Evolutionary conservation across 1,284 basidiomycete species (phyloP), one percentile per base, ranked within the genome.

Genomic region (Cryptococcus deneoformans): DNA sequence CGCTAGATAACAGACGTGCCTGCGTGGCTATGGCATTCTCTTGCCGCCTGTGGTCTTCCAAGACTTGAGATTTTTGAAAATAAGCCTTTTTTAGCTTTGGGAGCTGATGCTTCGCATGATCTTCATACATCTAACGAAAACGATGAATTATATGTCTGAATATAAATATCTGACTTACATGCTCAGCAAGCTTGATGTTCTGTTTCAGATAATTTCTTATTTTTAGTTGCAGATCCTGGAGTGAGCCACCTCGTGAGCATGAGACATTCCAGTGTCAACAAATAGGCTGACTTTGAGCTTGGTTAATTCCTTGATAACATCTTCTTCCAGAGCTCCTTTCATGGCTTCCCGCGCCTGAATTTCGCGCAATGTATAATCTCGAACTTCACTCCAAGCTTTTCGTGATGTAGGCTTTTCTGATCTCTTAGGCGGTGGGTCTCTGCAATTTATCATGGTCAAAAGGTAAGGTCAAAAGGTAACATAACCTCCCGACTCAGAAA

Each of bases 121-220:
- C 90, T 36, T 83, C 82, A 76, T 93, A 91, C 16, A 86, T 84
- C 56, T 76, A 66, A 14, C 5, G 20, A 4, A 10, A 10, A 4
- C 14, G n/a, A 8, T 12, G n/a, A 48, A 40, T 6, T 29, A 20
- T 29, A n/a, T 49, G 10, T 29, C 34, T 35, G n/a, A 46, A 56
- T 44, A 10, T 10, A 10, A 34, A 40, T n/a, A 36, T 2, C 5
- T 45, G 14, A 52, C 71, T 58, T 50, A 73, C 71, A 42, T 72
- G 71, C 11, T 81, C 81, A 0, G 90, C 89, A 7, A 84, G 83
- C 74, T 90, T 92, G 61, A 92, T 77, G 69, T 92, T 90, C 64
- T 93, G 90, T 67, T 88, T 88, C 71, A 95, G 88, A n/a, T 89
- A 85, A 72, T 89, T 89, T 36, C 89, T 83, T 34, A 90, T 92